phyloP scores from a whole-genome alignment of 257 asterid species.

The Solanum microdontum region DNA sequence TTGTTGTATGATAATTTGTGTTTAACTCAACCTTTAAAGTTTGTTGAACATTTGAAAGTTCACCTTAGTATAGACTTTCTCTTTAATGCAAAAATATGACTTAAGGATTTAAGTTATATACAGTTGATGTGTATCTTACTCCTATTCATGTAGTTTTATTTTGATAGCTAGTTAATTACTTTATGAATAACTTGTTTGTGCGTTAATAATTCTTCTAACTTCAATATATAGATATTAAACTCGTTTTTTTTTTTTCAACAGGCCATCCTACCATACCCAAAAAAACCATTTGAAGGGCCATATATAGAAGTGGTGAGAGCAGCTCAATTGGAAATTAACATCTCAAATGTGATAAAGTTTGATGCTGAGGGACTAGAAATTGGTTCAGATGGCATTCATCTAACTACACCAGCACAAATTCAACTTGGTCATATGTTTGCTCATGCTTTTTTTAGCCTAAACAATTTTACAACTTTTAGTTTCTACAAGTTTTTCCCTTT shows the following conservation, averaged over 20 bases:
- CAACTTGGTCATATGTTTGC: slow-evolving; percentile 47
- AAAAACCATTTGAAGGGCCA: slow-evolving; percentile 13
- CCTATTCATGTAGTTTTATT: neutral
- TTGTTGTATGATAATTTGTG: neutral
- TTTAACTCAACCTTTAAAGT: neutral
- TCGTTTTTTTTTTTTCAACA: neutral
- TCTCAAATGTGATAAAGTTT: slow-evolving; percentile 37
- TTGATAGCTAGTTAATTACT: neutral
- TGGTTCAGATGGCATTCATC: slow-evolving; percentile 38
- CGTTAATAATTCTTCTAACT: neutral
- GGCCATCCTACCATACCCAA: neutral
- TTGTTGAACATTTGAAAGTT: neutral
- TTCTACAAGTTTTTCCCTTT: neutral
- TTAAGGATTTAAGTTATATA: neutral
- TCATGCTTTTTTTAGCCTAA: slow-evolving; percentile 15
- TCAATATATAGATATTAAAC: neutral
- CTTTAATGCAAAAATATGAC: neutral
- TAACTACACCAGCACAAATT: slow-evolving; percentile 38
- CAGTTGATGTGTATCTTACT: neutral
- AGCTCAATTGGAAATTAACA: slow-evolving; percentile 39
- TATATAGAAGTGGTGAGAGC: slow-evolving; percentile 35
- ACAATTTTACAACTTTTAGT: neutral
- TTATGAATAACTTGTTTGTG: neutral
- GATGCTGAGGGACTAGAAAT: slow-evolving; percentile 55
- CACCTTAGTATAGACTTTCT: neutral